A percentile compares a stretch with the other conserved stretches of the same genome.
These are phyloP conservation scores for Amylostereum chailletii DNA, from an alignment of 1,284 basidiomycete genomes.

Conservation along the genomic window DNA sequence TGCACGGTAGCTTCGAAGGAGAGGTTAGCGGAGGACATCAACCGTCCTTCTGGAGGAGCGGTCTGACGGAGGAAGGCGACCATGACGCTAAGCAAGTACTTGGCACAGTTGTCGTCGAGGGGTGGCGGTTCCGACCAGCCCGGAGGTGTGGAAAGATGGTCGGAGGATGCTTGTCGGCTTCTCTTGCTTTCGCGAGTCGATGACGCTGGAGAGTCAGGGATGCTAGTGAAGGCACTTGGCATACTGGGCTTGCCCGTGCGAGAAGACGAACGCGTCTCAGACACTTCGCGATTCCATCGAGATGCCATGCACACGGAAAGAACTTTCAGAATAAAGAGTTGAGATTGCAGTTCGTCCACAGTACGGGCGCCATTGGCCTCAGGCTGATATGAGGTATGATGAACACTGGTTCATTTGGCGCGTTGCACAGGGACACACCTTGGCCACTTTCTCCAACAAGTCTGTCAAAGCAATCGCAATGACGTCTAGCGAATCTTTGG, in stretches of 20 bases:
- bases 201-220: conserved; percentile 25
- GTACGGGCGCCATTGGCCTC: conserved; percentile 44
- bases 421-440: conserved; percentile 37
- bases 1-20: conserved; percentile 62
- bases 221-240: conserved; percentile 15
- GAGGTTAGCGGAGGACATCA: conserved; percentile 54
- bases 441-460: conserved; percentile 68
- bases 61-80: conserved; percentile 76
- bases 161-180: conserved; percentile 28
- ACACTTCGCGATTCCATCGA: conserved; percentile 51
- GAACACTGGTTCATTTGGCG: background rate
- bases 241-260: conserved; percentile 29
- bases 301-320: conserved; percentile 72
- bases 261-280: conserved; percentile 30
- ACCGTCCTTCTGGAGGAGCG: conserved; percentile 44
- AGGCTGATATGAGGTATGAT: conserved; percentile 29
- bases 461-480: conserved; percentile 74
- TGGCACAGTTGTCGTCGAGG: conserved; percentile 81
- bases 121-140: conserved; percentile 65
- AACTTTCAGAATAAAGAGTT: conserved; percentile 84
- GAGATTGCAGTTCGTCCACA: conserved; percentile 79
- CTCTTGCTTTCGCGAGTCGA: conserved; percentile 19
- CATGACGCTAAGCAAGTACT: conserved; percentile 79
- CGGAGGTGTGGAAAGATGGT: conserved; percentile 28
- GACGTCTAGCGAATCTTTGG: conserved; percentile 66